These are phyloP conservation scores for Myriosclerotinia curreyana DNA, from an alignment of 2,329 filamentous ascomycete species.

Conservation along the genomic window DNA sequence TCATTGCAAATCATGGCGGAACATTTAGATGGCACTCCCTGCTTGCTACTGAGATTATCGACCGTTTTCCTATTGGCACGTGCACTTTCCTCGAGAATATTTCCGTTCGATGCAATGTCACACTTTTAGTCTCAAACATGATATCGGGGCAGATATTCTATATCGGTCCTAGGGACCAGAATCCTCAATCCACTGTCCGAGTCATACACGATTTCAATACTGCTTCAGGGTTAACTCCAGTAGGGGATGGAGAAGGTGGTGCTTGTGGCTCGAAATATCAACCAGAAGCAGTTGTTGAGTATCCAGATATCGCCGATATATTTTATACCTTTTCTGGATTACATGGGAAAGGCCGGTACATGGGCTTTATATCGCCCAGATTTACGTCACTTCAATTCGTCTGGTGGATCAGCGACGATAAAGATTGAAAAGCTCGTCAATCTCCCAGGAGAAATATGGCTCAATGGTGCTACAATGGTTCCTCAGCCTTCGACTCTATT, in stretches of 20 bases:
- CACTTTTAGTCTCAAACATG: constrained; percentile 44
- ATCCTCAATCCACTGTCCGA: constrained; percentile 1
- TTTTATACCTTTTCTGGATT: constrained; percentile 15
- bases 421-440: constrained; percentile 7
- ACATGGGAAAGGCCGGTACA: constrained; percentile 13
- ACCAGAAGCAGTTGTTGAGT: constrained; percentile 15
- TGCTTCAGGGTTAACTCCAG: background rate
- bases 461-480: constrained; percentile 10
- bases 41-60: background rate
- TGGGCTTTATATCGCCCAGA: constrained; percentile 6
- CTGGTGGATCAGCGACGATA: background rate
- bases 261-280: constrained; percentile 12
- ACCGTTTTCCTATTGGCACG: constrained; percentile 2
- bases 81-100: constrained; percentile 29
- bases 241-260: background rate
- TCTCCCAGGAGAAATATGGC: background rate
- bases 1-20: background rate
- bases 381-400: background rate
- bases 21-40: background rate
- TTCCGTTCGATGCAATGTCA: constrained; percentile 49
- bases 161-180: constrained; percentile 30
- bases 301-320: constrained; percentile 1
- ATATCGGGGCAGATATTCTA: constrained; percentile 29
- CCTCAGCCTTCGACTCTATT: constrained; percentile 7
- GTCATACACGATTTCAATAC: constrained; percentile 9